Base-by-base conservation (phyloP, 345 rosid species). In the Garcia nutans region DNA sequence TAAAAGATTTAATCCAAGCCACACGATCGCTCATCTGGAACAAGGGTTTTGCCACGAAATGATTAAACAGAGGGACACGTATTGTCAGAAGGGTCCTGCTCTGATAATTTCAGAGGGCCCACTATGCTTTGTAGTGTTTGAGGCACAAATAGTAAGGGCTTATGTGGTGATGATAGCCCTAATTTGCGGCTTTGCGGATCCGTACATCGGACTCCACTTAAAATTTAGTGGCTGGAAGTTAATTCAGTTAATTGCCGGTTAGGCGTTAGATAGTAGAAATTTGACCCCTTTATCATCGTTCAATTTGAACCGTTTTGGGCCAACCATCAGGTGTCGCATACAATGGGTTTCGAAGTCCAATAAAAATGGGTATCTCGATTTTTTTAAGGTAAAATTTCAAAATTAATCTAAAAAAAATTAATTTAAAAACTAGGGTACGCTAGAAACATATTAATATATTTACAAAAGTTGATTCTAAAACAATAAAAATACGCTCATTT, bases 161-260 rank as follows among this genome's bases (percentile, higher is more conserved):
- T 12, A 10, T 37, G 41, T 37, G 41, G 41, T 70, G 65, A 22
- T 17, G 57, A 50, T 9, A 23, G 72, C 37, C 74, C 75, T n/a
- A 42, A 72, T 23, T 59, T 50, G 67, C 60, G 76, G 70, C 12
- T 49, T 62, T 26, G n/a, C 52, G 70, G 62, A 62, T 74, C 49
- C 69, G 70, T 31, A 31, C 62, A 2, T 28, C 17, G 6, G 10
- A 63, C 31, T 15, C 70, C 70, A 33, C 61, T 74, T 73, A 45
- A 63, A 74, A 62, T 24, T 49, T 24, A 61, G 58, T 60, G 68
- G 75, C 2, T 37, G 74, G 31, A 16, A 44, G 52, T 44, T 67
- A n/a, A 23, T 45, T 67, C 33, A 56, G 71, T 67, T 23, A 5
- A 15, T 64, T 33, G 50, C 5, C 0, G 0, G 47, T 44, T 28